A percentile compares a stretch with the other conserved stretches of the same genome.
Conservation (phyloP, 352 stramenopile genomes). For the Phytophthora litchii region DNA sequence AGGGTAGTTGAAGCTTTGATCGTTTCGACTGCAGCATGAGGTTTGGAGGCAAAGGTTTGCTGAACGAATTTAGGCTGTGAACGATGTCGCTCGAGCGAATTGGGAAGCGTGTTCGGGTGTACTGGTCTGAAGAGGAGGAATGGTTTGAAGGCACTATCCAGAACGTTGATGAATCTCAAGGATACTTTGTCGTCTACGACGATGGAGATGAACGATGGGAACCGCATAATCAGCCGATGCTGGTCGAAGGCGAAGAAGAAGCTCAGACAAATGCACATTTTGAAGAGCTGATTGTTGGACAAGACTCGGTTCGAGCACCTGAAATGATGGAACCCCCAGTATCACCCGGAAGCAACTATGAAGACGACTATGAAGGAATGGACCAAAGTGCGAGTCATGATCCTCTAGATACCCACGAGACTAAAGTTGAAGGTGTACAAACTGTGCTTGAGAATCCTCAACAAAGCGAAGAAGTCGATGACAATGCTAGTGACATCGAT, state of each 20-base stretch:
- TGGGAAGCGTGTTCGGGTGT: slow-evolving; percentile 72
- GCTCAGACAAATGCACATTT: slow-evolving; percentile 13
- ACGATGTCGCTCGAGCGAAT: slow-evolving; percentile 35
- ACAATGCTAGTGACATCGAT: slow-evolving; percentile 5
- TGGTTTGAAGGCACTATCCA: slow-evolving; percentile 72
- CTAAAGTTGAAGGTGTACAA: slow-evolving; percentile 1
- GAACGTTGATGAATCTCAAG: slow-evolving; percentile 43
- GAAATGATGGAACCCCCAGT: slow-evolving; percentile 53
- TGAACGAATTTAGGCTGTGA: slow-evolving; percentile 22
- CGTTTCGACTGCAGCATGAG: slow-evolving; percentile 31
- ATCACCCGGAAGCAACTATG: slow-evolving; percentile 40
- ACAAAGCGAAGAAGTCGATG: background rate
- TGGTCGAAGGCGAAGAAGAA: slow-evolving; percentile 42
- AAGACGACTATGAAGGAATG: slow-evolving; percentile 32
- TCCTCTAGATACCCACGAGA: background rate
- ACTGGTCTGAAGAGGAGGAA: slow-evolving; percentile 71
- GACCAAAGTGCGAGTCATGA: slow-evolving; percentile 21
- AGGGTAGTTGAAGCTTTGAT: slow-evolving; percentile 14
- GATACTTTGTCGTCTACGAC: slow-evolving; percentile 79
- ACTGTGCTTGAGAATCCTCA: background rate
- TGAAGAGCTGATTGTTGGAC: slow-evolving; percentile 2
- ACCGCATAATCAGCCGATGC: slow-evolving; percentile 35
- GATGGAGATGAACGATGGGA: slow-evolving; percentile 86
- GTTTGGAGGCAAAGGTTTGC: slow-evolving; percentile 6
- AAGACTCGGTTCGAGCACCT: slow-evolving; percentile 1